phyloP scores from a whole-genome alignment of 2,329 filamentous ascomycete genomes.

The Sordariomycetes sp. region DNA sequence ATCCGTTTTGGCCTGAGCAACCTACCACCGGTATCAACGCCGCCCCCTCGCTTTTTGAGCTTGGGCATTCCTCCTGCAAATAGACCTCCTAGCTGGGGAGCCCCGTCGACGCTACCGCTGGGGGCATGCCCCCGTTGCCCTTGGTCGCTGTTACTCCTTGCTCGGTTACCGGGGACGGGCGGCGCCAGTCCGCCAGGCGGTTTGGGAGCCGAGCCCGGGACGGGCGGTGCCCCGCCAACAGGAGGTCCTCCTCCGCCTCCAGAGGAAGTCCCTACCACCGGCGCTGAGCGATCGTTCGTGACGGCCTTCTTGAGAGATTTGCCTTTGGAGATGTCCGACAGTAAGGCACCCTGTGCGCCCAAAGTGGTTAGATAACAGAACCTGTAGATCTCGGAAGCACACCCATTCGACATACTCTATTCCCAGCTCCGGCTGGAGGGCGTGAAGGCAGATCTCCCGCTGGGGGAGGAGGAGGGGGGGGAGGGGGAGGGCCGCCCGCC shows the following conservation, averaged over 20 bases:
- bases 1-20: not conserved
- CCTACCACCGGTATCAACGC: conserved; percentile 54
- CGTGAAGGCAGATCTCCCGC: conserved; percentile 44
- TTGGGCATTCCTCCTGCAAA: conserved; percentile 96
- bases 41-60: conserved; percentile 75
- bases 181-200: conserved; percentile 59
- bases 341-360: conserved; percentile 60
- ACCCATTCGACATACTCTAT: conserved; percentile 46
- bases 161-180: conserved; percentile 54
- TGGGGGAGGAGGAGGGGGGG: conserved; percentile 56
- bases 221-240: conserved; percentile 66
- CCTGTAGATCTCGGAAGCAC: not conserved
- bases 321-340: conserved; percentile 82
- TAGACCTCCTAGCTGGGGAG: conserved; percentile 76
- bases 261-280: conserved; percentile 48
- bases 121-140: conserved; percentile 26
- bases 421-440: conserved; percentile 39
- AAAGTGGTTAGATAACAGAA: not conserved
- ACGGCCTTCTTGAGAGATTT: conserved; percentile 70
- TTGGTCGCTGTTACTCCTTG: conserved; percentile 76
- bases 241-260: conserved; percentile 42
- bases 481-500: conserved; percentile 51
- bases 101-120: conserved; percentile 33
- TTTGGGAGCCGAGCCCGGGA: conserved; percentile 41
- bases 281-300: conserved; percentile 87